Conservation (phyloP, 306 rosid genomes). For the Psophocarpus tetragonolobus region DNA sequence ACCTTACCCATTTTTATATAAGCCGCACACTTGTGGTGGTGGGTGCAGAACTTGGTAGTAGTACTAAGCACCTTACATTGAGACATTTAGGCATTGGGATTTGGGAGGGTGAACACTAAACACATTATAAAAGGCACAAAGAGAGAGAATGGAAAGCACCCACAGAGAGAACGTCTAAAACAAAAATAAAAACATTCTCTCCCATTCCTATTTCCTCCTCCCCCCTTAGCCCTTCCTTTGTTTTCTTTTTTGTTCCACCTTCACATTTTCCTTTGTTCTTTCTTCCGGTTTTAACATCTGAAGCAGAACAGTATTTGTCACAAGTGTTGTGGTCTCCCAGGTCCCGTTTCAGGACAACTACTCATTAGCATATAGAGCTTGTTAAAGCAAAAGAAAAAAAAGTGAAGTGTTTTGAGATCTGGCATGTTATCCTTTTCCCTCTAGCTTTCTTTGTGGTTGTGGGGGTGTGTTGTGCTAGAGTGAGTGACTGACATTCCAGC, state of each 20-base stretch:
- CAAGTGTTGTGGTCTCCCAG: slow-evolving; percentile 12
- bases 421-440: slow-evolving; percentile 29
- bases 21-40: slow-evolving; percentile 36
- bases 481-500: slow-evolving; percentile 58
- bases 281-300: slow-evolving; percentile 10
- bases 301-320: slow-evolving; percentile 37
- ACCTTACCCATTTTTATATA: slow-evolving; percentile 2
- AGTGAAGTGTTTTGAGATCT: slow-evolving; percentile 41
- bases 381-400: slow-evolving; percentile 7
- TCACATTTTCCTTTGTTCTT: slow-evolving; percentile 18
- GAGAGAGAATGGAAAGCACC: slow-evolving; percentile 29
- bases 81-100: neutral
- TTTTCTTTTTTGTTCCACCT: neutral
- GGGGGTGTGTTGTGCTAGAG: slow-evolving; percentile 37
- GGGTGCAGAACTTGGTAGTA: slow-evolving; percentile 2
- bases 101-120: neutral
- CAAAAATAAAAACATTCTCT: slow-evolving; percentile 31
- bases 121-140: slow-evolving; percentile 44
- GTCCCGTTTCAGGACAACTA: slow-evolving; percentile 17
- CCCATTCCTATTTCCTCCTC: no score
- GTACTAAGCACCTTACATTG: slow-evolving; percentile 38
- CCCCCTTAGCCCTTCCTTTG: neutral
- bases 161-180: slow-evolving; percentile 25
- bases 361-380: slow-evolving; percentile 11
- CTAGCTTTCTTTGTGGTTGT: slow-evolving; percentile 30